These are phyloP conservation scores for Ramaria rubella DNA, from an alignment of 768 basidiomycete genomes.

Conservation along the genomic window DNA sequence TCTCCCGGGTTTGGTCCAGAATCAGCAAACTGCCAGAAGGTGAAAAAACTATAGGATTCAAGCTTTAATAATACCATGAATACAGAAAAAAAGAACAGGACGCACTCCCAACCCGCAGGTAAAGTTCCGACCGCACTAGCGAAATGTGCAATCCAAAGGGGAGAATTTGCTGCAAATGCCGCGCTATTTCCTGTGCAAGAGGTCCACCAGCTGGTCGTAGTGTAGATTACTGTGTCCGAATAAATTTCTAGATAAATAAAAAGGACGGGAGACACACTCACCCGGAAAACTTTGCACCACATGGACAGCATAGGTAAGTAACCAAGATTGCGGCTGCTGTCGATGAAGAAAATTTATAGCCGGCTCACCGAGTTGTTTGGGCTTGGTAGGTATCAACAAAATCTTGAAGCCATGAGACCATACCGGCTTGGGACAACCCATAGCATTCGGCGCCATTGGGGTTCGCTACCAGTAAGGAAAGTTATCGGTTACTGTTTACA, in stretches of 20 bases:
- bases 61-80: not conserved
- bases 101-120: constrained; percentile 46
- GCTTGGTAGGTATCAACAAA: constrained; percentile 56
- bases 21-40: constrained; percentile 13
- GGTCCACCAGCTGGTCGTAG: constrained; percentile 62
- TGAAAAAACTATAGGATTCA: constrained; percentile 8
- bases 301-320: not conserved
- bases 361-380: constrained; percentile 40
- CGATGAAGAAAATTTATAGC: no score
- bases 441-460: constrained; percentile 49
- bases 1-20: constrained; percentile 53
- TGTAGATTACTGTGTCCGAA: constrained; percentile 44
- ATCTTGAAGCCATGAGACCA: constrained; percentile 59
- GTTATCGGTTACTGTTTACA: not conserved
- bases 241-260: not conserved
- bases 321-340: not conserved
- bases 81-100: constrained; percentile 21
- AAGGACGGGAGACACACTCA: not conserved
- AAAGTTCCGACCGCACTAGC: constrained; percentile 44
- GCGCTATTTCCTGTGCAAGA: constrained; percentile 56
- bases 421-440: constrained; percentile 41
- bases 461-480: constrained; percentile 33
- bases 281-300: constrained; percentile 2
- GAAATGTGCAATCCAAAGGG: constrained; percentile 57
- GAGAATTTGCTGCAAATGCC: constrained; percentile 43